phyloP scores from a whole-genome alignment of 1,284 basidiomycete genomes.

The Rhodotorula glutinis region DNA sequence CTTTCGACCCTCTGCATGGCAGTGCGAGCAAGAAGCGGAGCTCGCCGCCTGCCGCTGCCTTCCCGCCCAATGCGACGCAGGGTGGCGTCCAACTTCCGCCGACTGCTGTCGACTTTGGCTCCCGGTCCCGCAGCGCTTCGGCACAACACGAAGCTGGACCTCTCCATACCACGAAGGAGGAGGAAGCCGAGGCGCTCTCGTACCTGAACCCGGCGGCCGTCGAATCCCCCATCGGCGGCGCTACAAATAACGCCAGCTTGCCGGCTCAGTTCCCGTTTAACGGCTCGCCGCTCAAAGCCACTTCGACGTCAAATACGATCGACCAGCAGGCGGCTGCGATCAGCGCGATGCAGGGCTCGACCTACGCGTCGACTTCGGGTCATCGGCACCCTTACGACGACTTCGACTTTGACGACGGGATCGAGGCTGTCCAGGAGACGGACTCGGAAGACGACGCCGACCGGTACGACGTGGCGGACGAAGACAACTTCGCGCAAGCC shows the following conservation, averaged over 20 bases:
- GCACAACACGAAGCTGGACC: slow-evolving; percentile 1
- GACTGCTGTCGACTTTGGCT: slow-evolving; percentile 18
- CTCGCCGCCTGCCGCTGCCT: not conserved
- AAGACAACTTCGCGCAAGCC: not conserved
- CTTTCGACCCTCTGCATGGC: slow-evolving; percentile 16
- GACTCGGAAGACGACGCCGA: slow-evolving; percentile 2
- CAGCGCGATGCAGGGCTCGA: not conserved
- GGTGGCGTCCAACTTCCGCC: slow-evolving; percentile 13
- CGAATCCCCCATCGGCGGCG: not conserved
- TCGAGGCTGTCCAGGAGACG: slow-evolving; percentile 1
- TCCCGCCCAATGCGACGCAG: not conserved
- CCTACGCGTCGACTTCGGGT: not conserved
- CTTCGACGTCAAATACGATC: not conserved
- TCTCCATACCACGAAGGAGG: not conserved
- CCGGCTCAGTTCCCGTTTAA: not conserved
- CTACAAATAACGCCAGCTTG: not conserved
- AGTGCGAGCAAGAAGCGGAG: slow-evolving; percentile 28
- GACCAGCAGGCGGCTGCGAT: not conserved
- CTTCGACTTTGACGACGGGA: not conserved
- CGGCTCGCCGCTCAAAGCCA: not conserved
- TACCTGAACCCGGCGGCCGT: not conserved
- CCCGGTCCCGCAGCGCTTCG: slow-evolving; percentile 4
- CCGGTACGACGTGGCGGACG: not conserved
- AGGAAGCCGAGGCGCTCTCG: slow-evolving; percentile 12
- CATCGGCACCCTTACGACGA: not conserved